Percentiles rank a stretch among this genome's conserved stretches.
These are phyloP conservation scores for Chalciporus piperatus DNA, from an alignment of 768 basidiomycete genomes.

Conservation along the genomic window DNA sequence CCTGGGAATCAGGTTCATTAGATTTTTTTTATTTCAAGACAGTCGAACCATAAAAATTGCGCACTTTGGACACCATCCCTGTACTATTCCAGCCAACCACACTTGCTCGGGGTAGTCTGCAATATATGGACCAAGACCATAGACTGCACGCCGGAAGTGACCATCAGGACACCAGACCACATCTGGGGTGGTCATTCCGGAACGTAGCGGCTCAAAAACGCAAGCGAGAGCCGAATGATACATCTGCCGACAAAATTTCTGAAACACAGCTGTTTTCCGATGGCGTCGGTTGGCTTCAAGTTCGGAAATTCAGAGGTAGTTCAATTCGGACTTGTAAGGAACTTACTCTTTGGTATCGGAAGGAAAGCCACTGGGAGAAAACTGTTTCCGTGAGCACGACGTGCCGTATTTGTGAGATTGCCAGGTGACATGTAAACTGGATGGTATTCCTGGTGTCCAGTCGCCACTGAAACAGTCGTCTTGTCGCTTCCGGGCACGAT, in stretches of 20 bases:
- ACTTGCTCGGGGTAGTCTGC: slow-evolving; percentile 42
- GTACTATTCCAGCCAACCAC: slow-evolving; percentile 31
- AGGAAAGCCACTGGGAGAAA: slow-evolving; percentile 26
- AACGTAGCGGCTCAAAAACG: slow-evolving; percentile 23
- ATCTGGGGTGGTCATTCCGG: slow-evolving; percentile 27
- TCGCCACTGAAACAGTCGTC: slow-evolving; percentile 40
- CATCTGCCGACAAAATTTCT: slow-evolving; percentile 21
- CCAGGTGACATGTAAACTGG: slow-evolving; percentile 34
- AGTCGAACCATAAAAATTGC: neutral
- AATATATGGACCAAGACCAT: slow-evolving; percentile 36
- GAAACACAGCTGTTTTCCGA: slow-evolving; percentile 10
- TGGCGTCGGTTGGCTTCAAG: no score
- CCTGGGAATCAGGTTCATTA: neutral
- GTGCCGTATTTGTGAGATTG: slow-evolving; percentile 18
- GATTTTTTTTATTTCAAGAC: slow-evolving; percentile 1
- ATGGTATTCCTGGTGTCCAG: slow-evolving; percentile 39
- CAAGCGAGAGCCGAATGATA: slow-evolving; percentile 29
- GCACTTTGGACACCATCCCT: slow-evolving; percentile 37
- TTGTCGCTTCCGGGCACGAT: slow-evolving; percentile 40
- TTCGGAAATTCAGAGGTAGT: neutral
- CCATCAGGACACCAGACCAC: slow-evolving; percentile 31
- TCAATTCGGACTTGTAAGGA: neutral
- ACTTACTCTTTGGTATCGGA: slow-evolving; percentile 30
- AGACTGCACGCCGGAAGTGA: slow-evolving; percentile 29
- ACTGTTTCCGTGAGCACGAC: slow-evolving; percentile 19